Percentiles rank a stretch among this genome's conserved stretches.
These are phyloP conservation scores for Coniochaeta sp. DNA, from an alignment of 2,329 filamentous ascomycete species.

Conservation along the genomic window DNA sequence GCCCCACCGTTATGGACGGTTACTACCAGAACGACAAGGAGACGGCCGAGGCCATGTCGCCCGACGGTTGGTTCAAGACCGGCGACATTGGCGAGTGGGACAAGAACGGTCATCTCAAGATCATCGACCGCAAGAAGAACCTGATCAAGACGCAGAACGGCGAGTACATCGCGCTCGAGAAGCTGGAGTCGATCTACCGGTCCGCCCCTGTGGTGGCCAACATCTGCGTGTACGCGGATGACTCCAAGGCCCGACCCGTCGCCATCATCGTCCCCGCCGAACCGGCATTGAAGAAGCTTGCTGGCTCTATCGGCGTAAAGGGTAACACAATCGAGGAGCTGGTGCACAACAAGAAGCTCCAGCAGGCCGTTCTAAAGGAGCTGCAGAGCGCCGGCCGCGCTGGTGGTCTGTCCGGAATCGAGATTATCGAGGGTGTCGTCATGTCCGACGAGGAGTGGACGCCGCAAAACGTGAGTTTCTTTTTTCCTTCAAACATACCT, in stretches of 20 bases:
- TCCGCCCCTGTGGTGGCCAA: constrained; percentile 44
- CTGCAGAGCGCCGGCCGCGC: constrained; percentile 54
- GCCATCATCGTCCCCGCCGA: constrained; percentile 52
- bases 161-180: constrained; percentile 79
- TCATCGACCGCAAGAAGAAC: constrained; percentile 88
- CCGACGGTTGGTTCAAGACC: constrained; percentile 82
- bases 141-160: constrained; percentile 76
- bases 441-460: constrained; percentile 70
- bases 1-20: constrained; percentile 59
- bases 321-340: constrained; percentile 59
- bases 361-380: constrained; percentile 55
- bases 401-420: constrained; percentile 57
- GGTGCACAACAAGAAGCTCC: constrained; percentile 60
- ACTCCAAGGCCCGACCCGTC: constrained; percentile 43
- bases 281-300: constrained; percentile 47
- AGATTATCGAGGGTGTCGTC: constrained; percentile 66
- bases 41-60: constrained; percentile 60
- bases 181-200: constrained; percentile 50
- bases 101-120: constrained; percentile 58
- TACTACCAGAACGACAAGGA: constrained; percentile 77
- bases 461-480: constrained; percentile 64
- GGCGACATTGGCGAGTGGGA: constrained; percentile 80
- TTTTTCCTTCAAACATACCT: too few relatives aligned
- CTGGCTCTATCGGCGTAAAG: constrained; percentile 30
- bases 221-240: constrained; percentile 49